A percentile compares a stretch with the other conserved stretches of the same genome.
Evolutionary conservation across 768 basidiomycete species (phyloP).

Genomic region (Russula griseocarnosa): DNA sequence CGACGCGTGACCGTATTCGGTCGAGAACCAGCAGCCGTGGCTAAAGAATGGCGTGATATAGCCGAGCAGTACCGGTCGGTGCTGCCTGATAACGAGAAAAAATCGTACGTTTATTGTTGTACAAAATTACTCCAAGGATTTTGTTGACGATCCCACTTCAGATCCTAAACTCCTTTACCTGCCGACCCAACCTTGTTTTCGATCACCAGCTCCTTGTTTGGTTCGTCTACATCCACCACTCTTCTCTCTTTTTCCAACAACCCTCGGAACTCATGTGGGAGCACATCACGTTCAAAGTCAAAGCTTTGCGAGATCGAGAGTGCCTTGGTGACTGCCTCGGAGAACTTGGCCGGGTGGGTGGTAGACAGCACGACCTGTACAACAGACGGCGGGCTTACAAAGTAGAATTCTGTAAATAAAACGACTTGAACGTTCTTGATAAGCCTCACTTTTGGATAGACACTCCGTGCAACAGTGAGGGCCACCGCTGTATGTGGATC

Average conservation of each 20-base stretch:
- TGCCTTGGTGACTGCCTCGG: slow-evolving; percentile 84
- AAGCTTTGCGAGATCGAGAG: slow-evolving; percentile 53
- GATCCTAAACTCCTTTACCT: slow-evolving; percentile 2
- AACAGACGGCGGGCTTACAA: slow-evolving; percentile 43
- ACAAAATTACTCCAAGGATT: background rate
- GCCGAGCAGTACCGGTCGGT: slow-evolving; percentile 19
- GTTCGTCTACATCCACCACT: slow-evolving; percentile 69
- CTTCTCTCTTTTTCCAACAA: slow-evolving; percentile 71
- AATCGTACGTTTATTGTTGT: slow-evolving; percentile 2
- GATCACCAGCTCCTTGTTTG: slow-evolving; percentile 71
- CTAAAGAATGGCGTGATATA: slow-evolving; percentile 16
- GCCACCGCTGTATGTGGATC: slow-evolving; percentile 98
- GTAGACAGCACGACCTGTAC: slow-evolving; percentile 85
- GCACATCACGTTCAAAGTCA: slow-evolving; percentile 75
- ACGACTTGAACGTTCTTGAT: background rate
- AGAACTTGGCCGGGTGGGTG: slow-evolving; percentile 97
- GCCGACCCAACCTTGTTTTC: slow-evolving; percentile 34
- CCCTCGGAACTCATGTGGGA: slow-evolving; percentile 80
- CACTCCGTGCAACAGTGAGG: slow-evolving; percentile 65
- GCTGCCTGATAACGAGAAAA: slow-evolving; percentile 10
- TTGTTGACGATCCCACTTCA: slow-evolving; percentile 5
- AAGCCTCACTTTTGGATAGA: slow-evolving; percentile 52
- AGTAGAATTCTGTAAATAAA: background rate
- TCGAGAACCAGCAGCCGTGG: background rate
- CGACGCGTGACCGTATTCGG: slow-evolving; percentile 6